Evolutionary conservation across 2,329 filamentous ascomycete species (phyloP), one percentile per base, ranked within the genome.

Genomic region (Aspergillus melleus): DNA sequence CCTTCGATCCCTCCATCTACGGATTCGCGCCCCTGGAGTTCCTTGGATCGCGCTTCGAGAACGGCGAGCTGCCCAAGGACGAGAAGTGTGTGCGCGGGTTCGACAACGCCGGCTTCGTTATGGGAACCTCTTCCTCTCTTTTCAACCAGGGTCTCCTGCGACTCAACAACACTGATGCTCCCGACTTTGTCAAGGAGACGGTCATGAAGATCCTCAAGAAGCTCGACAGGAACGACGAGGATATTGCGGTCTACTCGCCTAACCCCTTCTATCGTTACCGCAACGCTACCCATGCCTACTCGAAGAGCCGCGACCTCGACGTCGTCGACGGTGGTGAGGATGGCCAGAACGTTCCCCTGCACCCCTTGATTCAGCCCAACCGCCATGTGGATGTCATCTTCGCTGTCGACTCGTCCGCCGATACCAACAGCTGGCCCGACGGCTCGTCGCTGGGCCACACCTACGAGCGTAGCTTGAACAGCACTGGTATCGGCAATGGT

Each of bases 111-210:
- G 91, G 91, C 6, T 96, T 86, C 70, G 80, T 96, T 26, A 92
- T 96, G 86, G 92, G 92, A 54, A 96, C 92, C 0, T 92, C 89
- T 22, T 91, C 88, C 1, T 89, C 90, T 0, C 82, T 96, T 2
- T 96, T 96, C 83, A 96, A 96, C 77, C 81, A 87, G 68, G 84
- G 90, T 68, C 77, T 96, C 19, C 80, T 92, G 3, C 77, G 86
- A 11, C 79, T 94, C 57, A 84, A 91, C 64, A 74, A 81, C 2
- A 72, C 79, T 0, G 75, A 82, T 36, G 69, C 86, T 8, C 81
- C 81, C 2, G 71, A 70, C 5, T 74, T 83, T 32, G 75, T 91
- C 42, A 79, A 82, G 54, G 68, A 79, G 5, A 81, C 83, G 20
- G 67, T 90, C 14, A 71, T 74, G 3, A 65, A 75, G 20, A 72